A percentile compares a stretch with the other conserved stretches of the same genome.
These are phyloP conservation scores for Termitomyces sp. DNA, from an alignment of 1,284 basidiomycete species.

Conservation along the genomic window DNA sequence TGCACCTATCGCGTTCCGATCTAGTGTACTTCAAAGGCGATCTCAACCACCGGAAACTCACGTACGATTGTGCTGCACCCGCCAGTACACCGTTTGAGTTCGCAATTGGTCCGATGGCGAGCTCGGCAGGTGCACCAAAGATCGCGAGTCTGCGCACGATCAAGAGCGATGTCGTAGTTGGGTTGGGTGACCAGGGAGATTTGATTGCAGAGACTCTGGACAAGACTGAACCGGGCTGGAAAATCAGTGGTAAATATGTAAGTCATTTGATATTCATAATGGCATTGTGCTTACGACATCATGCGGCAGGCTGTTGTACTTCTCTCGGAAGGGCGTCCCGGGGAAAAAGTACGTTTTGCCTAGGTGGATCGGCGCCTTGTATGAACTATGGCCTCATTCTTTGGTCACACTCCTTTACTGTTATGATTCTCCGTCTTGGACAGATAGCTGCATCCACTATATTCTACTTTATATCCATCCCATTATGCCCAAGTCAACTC, in stretches of 20 bases:
- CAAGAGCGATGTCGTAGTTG: conserved; percentile 82
- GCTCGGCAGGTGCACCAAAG: conserved; percentile 83
- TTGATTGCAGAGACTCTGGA: conserved; percentile 79
- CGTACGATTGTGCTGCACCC: conserved; percentile 92
- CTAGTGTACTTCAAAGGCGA: conserved; percentile 97
- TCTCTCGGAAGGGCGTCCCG: conserved; percentile 79
- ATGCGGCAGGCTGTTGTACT: conserved; percentile 72
- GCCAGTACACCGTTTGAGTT: conserved; percentile 86
- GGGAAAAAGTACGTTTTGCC: conserved; percentile 75
- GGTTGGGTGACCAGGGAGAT: conserved; percentile 65
- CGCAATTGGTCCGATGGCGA: conserved; percentile 93
- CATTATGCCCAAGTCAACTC: neutral
- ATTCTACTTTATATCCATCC: neutral
- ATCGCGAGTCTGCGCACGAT: conserved; percentile 83
- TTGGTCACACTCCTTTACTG: neutral
- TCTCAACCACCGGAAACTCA: conserved; percentile 88
- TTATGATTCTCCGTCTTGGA: neutral
- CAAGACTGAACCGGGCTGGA: conserved; percentile 90
- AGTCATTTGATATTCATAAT: conserved; percentile 26
- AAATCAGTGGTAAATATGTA: conserved; percentile 94
- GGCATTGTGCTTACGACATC: conserved; percentile 6
- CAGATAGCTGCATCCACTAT: neutral
- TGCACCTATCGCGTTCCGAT: conserved; percentile 86
- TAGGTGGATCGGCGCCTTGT: conserved; percentile 25
- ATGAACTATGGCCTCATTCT: too few relatives aligned